Conservation (phyloP, 768 basidiomycete species). For the Rhizopogon vesiculosus region DNA sequence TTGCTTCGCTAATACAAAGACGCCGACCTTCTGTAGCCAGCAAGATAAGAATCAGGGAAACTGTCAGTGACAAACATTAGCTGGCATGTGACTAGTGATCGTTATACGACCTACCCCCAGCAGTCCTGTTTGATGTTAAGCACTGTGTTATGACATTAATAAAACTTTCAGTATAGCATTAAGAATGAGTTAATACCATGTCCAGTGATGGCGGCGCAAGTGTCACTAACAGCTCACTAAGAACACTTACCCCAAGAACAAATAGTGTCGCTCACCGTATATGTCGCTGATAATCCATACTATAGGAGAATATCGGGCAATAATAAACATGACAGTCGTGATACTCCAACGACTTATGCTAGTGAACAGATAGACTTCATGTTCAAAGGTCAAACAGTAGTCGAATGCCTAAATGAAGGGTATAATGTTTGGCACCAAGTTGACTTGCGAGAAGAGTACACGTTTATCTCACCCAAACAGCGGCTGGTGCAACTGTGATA, state of each 20-base stretch:
- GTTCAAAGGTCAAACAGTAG: constrained; percentile 2
- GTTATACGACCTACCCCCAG: constrained; percentile 1
- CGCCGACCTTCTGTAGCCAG: not conserved
- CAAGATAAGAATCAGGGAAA: constrained; percentile 1
- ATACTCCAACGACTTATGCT: not conserved
- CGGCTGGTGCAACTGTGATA: not conserved
- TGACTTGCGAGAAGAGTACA: not conserved
- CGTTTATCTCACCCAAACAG: constrained; percentile 1
- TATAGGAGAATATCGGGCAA: constrained; percentile 5
- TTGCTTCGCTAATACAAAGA: not conserved
- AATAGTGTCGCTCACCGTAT: constrained; percentile 3
- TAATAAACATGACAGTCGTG: constrained; percentile 3
- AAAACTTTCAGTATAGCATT: not conserved
- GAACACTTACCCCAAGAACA: not conserved
- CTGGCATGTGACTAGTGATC: not conserved
- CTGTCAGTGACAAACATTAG: not conserved
- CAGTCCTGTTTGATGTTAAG: not conserved
- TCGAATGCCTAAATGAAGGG: constrained; percentile 1
- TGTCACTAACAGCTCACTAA: not conserved
- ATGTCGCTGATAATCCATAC: not conserved
- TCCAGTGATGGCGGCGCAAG: not conserved
- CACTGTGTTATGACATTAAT: not conserved
- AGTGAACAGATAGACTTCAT: constrained; percentile 2
- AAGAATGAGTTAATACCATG: not conserved
- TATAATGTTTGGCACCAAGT: not conserved